Evolutionary conservation across 257 asterid species (phyloP), one percentile per base, ranked within the genome.

Genomic region (Osmanthus fragrans): DNA sequence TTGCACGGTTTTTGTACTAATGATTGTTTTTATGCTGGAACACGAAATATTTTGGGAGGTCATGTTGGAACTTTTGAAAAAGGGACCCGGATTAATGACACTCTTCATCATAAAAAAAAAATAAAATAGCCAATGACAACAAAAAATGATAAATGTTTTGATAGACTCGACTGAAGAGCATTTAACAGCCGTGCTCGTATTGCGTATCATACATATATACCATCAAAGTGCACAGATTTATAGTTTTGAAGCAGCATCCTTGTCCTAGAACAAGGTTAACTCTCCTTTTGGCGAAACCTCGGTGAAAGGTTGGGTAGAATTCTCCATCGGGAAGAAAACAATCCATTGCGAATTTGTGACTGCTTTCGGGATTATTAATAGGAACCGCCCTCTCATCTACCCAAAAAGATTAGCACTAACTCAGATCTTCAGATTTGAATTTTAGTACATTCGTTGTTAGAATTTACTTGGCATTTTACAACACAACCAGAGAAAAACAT

Each of bases 321-420:
- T 39, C 13, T 13, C 86, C 92, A 87, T 84, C 84, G 0, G 87
- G 82, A 27, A 89, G 77, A 75, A 89, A 86, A 0, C 92, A 90
- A 72, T 86, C 82, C 1, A 0, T 25, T n/a, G 94, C 91, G 39
- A 87, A 74, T 51, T 82, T 83, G 82, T 87, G 84, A 75, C 86
- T 89, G 80, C 94, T 89, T 0, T 74, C 73, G 4, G 73, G 65
- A 37, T 80, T 67, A 77, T 73, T 64, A 0, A 76, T 49, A 12
- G 90, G 94, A 63, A 86, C 92, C 64, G 80, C 90, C 56, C 92
- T 80, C 84, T 89, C 92, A 21, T 87, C 92, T 77, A 87, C 82
- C 92, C 89, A 89, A 83, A 32, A 87, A 89, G 3, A 89, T 73
- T 33, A 68, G 67, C 90, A 25, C 27, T 25, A 25, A 89, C 96